Conservation (phyloP, 2,329 filamentous ascomycete genomes). For the Penicillium sp. region DNA sequence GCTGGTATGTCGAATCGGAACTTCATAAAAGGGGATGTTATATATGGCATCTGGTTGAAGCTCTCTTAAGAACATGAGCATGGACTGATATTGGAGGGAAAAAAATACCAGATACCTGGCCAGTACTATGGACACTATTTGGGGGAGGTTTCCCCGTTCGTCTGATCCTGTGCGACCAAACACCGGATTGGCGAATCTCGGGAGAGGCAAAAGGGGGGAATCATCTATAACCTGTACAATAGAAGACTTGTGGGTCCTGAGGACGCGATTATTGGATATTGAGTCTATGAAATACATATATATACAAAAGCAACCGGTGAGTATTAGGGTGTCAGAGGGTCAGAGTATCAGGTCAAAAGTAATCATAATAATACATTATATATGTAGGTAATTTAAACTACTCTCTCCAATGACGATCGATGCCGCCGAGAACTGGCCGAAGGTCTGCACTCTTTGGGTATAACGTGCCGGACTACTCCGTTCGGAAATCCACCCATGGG, state of each 20-base stretch:
- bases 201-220: neutral
- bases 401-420: constrained; percentile 26
- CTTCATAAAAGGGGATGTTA: neutral
- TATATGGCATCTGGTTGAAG: neutral
- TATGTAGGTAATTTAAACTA: constrained; percentile 20
- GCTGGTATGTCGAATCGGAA: neutral
- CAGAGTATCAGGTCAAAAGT: neutral
- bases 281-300: neutral
- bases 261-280: neutral
- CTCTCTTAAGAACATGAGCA: neutral
- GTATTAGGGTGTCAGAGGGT: neutral
- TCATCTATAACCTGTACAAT: neutral
- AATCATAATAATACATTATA: neutral
- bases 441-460: constrained; percentile 18
- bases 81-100: neutral
- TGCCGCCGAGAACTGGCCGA: constrained; percentile 22
- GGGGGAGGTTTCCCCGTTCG: constrained; percentile 3
- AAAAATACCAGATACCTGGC: neutral
- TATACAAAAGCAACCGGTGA: neutral
- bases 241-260: neutral
- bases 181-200: neutral
- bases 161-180: constrained; percentile 10
- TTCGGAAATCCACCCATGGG: neutral
- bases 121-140: neutral
- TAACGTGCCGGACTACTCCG: constrained; percentile 17